phyloP scores from a whole-genome alignment of 345 rosid species.

The Lepidium aucheri region DNA sequence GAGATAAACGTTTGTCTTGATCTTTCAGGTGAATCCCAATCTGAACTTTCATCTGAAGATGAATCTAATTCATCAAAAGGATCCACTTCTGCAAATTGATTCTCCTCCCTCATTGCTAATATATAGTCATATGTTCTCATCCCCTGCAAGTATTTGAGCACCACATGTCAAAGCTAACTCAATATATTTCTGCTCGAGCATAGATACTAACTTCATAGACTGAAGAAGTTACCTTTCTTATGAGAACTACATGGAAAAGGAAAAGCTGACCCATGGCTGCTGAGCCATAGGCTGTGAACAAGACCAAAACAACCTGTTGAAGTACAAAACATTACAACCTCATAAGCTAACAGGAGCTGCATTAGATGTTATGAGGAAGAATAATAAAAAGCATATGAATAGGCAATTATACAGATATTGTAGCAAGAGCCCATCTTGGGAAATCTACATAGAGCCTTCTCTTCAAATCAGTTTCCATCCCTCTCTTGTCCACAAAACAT shows the following conservation, averaged over 20 bases:
- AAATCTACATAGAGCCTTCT: constrained; percentile 54
- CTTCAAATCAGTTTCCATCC: constrained; percentile 63
- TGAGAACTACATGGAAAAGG: constrained; percentile 90
- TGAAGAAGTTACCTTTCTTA: constrained; percentile 62
- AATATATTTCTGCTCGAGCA: background rate
- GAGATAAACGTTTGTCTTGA: constrained; percentile 41
- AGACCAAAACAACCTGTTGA: constrained; percentile 57
- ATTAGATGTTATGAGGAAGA: background rate
- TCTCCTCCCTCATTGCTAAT: constrained; percentile 90
- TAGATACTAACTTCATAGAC: background rate
- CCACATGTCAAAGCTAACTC: background rate
- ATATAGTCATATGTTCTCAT: constrained; percentile 92
- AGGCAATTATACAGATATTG: constrained; percentile 49
- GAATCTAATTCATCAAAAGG: constrained; percentile 70
- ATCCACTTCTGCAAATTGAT: constrained; percentile 52
- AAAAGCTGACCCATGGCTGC: constrained; percentile 98
- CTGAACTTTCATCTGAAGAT: constrained; percentile 70
- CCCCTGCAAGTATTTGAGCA: constrained; percentile 41
- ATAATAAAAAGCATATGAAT: background rate
- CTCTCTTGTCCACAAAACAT: constrained; percentile 80
- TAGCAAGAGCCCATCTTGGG: constrained; percentile 73
- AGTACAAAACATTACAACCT: constrained; percentile 9
- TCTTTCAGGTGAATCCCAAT: constrained; percentile 75
- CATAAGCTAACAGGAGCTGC: background rate
- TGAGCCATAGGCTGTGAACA: constrained; percentile 73